Evolutionary conservation across 768 basidiomycete species (phyloP), one percentile per base, ranked within the genome.

Genomic region (Termitomyces sp.): DNA sequence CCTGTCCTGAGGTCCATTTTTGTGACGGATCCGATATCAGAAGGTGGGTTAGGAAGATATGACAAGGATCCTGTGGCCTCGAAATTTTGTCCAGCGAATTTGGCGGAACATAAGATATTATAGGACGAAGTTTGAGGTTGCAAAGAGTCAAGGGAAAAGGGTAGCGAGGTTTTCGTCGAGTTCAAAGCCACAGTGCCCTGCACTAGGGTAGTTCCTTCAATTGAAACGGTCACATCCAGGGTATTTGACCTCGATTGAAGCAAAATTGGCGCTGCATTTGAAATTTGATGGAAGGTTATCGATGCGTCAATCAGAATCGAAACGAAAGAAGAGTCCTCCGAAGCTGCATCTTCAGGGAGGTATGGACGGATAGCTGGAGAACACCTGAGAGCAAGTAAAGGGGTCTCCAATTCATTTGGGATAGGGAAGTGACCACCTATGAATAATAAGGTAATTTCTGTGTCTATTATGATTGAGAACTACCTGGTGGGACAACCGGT

Each of bases 1-100:
- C 85, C 84, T 5, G 82, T 85, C 34, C 83, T 75, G 49, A 80
- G 68, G 64, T 85, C 84, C 77, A 84, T 81, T 63, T 85, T 86
- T 0, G 83, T 84, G n/a, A 83, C 84, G 2, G 80, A 79, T 14
- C 79, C 77, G 55, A 81, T 79, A 1, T 67, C 72, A 2, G 72
- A 59, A 0, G 79, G 74, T 0, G 76, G 81, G 27, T 74, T 66
- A 5, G 84, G 83, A 34, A 85, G 69, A 54, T 78, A 79, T 1
- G 76, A 77, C 49, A 88, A 65, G 7, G 72, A 63, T 0, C 79
- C 73, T 2, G 73, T 71, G 3, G 81, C 72, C 3, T 66, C 69
- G 62, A 81, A 86, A 4, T 67, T 75, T 55, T 82, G 80, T 4
- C 66, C 59, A 18, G 62, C 62, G 53, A 74, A 67, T 2, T 66